A percentile compares a stretch with the other conserved stretches of the same genome.
Evolutionary conservation across 306 rosid genomes (phyloP).

Genomic region (Begonia fuchsioides): DNA sequence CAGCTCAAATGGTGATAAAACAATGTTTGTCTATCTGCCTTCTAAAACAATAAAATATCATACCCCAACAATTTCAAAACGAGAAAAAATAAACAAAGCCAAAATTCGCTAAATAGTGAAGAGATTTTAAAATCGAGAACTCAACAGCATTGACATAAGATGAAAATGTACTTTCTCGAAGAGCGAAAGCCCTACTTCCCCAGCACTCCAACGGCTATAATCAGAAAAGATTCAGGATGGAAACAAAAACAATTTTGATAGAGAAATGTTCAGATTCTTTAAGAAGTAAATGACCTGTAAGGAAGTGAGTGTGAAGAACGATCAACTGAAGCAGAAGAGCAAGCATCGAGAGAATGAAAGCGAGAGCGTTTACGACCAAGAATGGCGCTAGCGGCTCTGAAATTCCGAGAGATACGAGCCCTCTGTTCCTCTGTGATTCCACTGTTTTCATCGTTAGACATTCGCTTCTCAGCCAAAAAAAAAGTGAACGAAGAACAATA

Average conservation of each 20-base stretch:
- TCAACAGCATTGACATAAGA: neutral
- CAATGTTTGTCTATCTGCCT: too few species aligned
- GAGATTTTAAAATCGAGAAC: too few species aligned
- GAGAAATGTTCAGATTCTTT: too few species aligned
- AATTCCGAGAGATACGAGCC: slow-evolving; percentile 39
- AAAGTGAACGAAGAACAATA: neutral
- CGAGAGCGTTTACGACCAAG: slow-evolving; percentile 62
- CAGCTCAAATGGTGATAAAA: too few species aligned
- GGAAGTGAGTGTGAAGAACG: slow-evolving; percentile 10
- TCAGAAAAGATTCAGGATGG: too few species aligned
- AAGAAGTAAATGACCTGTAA: slow-evolving; percentile 8
- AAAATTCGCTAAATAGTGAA: too few species aligned
- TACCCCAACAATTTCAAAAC: too few species aligned
- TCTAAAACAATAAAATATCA: too few species aligned
- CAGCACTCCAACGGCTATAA: too few species aligned
- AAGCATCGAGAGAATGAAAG: slow-evolving; percentile 13
- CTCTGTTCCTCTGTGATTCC: slow-evolving; percentile 28
- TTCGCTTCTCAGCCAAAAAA: neutral
- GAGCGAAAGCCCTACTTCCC: too few species aligned
- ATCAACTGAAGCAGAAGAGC: slow-evolving; percentile 1
- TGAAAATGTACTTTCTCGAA: neutral
- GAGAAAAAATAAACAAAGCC: too few species aligned
- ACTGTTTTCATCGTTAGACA: slow-evolving; percentile 9
- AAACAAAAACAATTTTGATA: too few species aligned
- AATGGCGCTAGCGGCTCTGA: slow-evolving; percentile 61